Conservation (phyloP, 1,284 basidiomycete genomes). For the Fomitopsis betulina region DNA sequence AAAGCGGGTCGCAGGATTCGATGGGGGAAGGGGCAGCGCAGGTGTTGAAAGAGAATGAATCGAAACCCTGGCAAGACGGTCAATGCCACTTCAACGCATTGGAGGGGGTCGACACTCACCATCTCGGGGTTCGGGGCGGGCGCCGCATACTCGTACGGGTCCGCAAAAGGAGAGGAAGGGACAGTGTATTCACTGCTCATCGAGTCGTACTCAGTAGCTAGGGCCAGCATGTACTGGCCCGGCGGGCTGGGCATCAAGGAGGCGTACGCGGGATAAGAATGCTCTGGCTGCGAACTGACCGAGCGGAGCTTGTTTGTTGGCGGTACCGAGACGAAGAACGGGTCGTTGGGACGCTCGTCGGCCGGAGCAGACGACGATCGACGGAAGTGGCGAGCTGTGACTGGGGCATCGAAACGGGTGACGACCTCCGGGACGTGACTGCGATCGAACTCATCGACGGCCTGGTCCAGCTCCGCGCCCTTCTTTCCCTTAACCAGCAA, state of each 20-base stretch:
- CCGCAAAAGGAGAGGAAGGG: constrained; percentile 22
- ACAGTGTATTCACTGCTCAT: constrained; percentile 16
- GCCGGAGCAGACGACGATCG: constrained; percentile 46
- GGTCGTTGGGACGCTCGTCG: constrained; percentile 26
- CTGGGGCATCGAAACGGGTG: constrained; percentile 66
- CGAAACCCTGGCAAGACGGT: constrained; percentile 31
- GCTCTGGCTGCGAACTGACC: constrained; percentile 30
- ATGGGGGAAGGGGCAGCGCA: constrained; percentile 18
- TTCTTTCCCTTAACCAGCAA: constrained; percentile 71
- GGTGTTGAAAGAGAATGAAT: constrained; percentile 45
- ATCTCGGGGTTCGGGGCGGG: constrained; percentile 39
- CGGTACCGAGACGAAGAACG: constrained; percentile 21
- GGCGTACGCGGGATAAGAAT: constrained; percentile 5
- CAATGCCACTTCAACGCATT: constrained; percentile 16
- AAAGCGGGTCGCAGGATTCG: constrained; percentile 28
- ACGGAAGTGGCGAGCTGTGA: constrained; percentile 57
- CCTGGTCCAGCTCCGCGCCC: constrained; percentile 62
- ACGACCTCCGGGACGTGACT: constrained; percentile 59
- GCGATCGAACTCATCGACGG: constrained; percentile 71
- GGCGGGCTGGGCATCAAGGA: constrained; percentile 11
- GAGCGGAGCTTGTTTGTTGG: constrained; percentile 24
- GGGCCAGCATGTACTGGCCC: constrained; percentile 16
- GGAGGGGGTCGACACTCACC: constrained; percentile 33
- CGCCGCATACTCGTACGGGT: constrained; percentile 24
- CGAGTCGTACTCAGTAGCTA: constrained; percentile 13